Conservation (phyloP, 2,329 filamentous ascomycete species). For the Aureobasidium subglaciale region DNA sequence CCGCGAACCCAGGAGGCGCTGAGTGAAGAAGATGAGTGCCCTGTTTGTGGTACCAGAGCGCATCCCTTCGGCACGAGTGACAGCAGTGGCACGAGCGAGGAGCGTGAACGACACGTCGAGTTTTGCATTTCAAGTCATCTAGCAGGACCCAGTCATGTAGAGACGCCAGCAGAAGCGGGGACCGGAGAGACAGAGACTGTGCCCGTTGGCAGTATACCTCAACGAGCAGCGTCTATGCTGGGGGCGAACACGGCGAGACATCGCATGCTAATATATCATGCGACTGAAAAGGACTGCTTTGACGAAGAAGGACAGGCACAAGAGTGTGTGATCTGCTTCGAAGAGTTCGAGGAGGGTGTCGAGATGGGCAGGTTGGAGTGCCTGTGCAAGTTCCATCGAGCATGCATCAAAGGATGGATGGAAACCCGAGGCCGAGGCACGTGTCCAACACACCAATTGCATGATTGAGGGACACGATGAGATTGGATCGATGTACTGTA, state of each 20-base stretch:
- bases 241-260: slow-evolving; percentile 20
- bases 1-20: not conserved
- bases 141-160: slow-evolving; percentile 12
- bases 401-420: slow-evolving; percentile 56
- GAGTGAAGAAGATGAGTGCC: slow-evolving; percentile 71
- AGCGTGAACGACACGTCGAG: slow-evolving; percentile 19
- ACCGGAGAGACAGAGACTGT: not conserved
- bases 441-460: slow-evolving; percentile 54
- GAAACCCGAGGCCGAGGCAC: slow-evolving; percentile 46
- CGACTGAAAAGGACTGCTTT: slow-evolving; percentile 58
- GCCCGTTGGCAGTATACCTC: not conserved
- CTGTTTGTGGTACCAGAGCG: slow-evolving; percentile 62
- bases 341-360: slow-evolving; percentile 55
- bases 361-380: slow-evolving; percentile 55
- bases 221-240: slow-evolving; percentile 2
- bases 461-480: slow-evolving; percentile 21
- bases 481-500: no score
- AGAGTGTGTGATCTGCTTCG: slow-evolving; percentile 59
- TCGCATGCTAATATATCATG: slow-evolving; percentile 47
- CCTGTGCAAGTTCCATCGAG: slow-evolving; percentile 56
- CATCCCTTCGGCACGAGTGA: slow-evolving; percentile 41
- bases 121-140: slow-evolving; percentile 26
- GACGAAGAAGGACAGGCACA: slow-evolving; percentile 45
- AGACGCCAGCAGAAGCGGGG: slow-evolving; percentile 2
- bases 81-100: slow-evolving; percentile 9